These are phyloP conservation scores for Haemoproteus tartakovskyi DNA, from an alignment of 169 alveolate genomes.

Conservation along the genomic window DNA sequence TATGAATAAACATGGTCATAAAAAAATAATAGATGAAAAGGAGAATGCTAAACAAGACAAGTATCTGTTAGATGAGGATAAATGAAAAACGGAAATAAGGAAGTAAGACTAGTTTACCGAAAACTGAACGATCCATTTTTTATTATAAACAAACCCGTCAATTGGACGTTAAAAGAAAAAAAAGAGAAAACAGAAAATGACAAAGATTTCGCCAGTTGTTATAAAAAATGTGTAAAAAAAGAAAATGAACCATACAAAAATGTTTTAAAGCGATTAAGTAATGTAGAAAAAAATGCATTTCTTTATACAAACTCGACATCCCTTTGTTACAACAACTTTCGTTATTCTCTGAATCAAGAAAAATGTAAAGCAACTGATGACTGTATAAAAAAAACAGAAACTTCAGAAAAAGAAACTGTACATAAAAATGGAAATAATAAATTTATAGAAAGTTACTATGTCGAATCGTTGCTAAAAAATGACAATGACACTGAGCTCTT, in stretches of 20 bases:
- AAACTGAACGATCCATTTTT: slow-evolving; percentile 45
- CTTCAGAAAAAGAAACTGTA: background rate
- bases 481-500: slow-evolving; percentile 1
- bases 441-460: slow-evolving; percentile 21
- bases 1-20: no score
- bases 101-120: slow-evolving; percentile 37
- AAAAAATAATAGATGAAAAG: no score
- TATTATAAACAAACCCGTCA: slow-evolving; percentile 60
- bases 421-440: background rate
- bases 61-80: no score
- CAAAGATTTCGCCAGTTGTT: background rate
- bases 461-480: slow-evolving; percentile 29
- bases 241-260: background rate
- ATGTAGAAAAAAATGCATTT: slow-evolving; percentile 39
- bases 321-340: slow-evolving; percentile 20
- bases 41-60: no score
- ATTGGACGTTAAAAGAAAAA: slow-evolving; percentile 42
- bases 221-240: background rate
- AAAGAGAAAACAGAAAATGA: background rate
- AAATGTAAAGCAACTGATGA: background rate
- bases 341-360: background rate
- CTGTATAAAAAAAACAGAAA: background rate
- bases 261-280: slow-evolving; percentile 10
- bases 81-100: slow-evolving; percentile 43
- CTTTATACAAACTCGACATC: slow-evolving; percentile 9